Evolutionary conservation across 805 yeast genomes (phyloP).

Genomic region (Kodamaea lidongshanica): DNA sequence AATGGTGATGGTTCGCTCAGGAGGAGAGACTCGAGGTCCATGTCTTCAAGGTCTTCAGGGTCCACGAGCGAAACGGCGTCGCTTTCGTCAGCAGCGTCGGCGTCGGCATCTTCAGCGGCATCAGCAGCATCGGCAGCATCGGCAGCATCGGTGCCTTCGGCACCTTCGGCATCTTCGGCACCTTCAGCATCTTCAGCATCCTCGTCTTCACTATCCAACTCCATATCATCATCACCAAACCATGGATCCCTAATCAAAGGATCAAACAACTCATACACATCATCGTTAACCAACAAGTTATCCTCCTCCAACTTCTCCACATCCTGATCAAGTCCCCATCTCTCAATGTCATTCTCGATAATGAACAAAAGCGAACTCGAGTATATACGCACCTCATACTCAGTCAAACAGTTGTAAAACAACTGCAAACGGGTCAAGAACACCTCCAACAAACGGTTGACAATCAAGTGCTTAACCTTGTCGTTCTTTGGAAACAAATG

Average conservation of each 20-base stretch:
- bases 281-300: conserved; percentile 11
- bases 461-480: conserved; percentile 23
- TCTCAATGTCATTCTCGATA: conserved; percentile 57
- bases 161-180: conserved; percentile 3
- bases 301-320: conserved; percentile 5
- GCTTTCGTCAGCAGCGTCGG: not conserved
- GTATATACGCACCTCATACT: conserved; percentile 56
- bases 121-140: conserved; percentile 1
- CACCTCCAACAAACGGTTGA: conserved; percentile 30
- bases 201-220: conserved; percentile 17
- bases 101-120: not conserved
- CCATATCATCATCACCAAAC: conserved; percentile 8
- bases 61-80: conserved; percentile 1
- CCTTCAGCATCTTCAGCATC: conserved; percentile 22
- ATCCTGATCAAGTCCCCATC: conserved; percentile 39
- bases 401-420: conserved; percentile 57
- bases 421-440: conserved; percentile 58
- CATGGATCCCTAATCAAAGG: conserved; percentile 18
- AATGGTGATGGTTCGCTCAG: conserved; percentile 25
- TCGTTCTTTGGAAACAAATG: conserved; percentile 5
- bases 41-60: conserved; percentile 4
- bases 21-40: too few relatives aligned
- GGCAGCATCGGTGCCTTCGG: conserved; percentile 10
- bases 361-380: conserved; percentile 71
- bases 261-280: conserved; percentile 16